Conservation (phyloP, 2,329 filamentous ascomycete genomes). For the Cordyceps tenuipes region DNA sequence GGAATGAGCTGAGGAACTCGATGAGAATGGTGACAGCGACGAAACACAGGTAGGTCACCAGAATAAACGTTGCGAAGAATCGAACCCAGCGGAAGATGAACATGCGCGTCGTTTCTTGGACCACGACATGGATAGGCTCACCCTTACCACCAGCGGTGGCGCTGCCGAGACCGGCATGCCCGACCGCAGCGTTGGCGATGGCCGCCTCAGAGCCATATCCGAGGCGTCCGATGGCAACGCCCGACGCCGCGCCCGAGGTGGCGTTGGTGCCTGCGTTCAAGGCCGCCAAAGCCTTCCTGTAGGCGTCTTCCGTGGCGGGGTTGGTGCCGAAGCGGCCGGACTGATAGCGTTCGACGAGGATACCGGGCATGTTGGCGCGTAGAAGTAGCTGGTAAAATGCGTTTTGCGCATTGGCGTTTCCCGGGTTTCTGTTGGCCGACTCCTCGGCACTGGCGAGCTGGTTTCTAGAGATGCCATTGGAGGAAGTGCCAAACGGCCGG, state of each 20-base stretch:
- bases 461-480: conserved; percentile 46
- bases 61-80: conserved; percentile 69
- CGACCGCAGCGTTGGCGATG: conserved; percentile 21
- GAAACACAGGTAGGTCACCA: conserved; percentile 72
- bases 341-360: conserved; percentile 83
- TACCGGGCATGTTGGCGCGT: conserved; percentile 86
- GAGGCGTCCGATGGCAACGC: conserved; percentile 18
- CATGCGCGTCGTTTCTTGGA: conserved; percentile 77
- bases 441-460: conserved; percentile 81
- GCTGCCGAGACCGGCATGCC: conserved; percentile 14
- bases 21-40: conserved; percentile 74
- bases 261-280: conserved; percentile 24
- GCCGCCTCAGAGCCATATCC: conserved; percentile 23
- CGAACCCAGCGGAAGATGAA: conserved; percentile 86
- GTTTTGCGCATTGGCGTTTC: conserved; percentile 80
- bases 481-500: conserved; percentile 33
- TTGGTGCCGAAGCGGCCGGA: conserved; percentile 80
- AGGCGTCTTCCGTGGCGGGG: conserved; percentile 66
- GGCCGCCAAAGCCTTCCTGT: conserved; percentile 59
- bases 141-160: conserved; percentile 59
- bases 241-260: conserved; percentile 17
- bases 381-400: conserved; percentile 89
- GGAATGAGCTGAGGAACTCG: conserved; percentile 70
- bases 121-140: conserved; percentile 87
- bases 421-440: conserved; percentile 85